Conservation (phyloP, 305 asterid genomes). For the Fraxinus xanthoxyloides region DNA sequence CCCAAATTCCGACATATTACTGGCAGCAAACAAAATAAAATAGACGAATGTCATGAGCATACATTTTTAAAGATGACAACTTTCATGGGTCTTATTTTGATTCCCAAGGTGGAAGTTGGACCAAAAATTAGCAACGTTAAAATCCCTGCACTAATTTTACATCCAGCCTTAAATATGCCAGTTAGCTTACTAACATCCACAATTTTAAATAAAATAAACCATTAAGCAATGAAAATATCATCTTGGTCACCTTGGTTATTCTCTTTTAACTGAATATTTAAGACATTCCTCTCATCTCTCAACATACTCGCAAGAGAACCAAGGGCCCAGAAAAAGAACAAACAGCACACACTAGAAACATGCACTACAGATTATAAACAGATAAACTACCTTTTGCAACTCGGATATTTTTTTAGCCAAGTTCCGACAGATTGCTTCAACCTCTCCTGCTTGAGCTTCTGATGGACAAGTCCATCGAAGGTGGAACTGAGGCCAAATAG, state of each 20-base stretch:
- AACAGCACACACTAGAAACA: not conserved
- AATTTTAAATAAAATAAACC: not conserved
- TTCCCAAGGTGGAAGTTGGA: not conserved
- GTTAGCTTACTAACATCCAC: not conserved
- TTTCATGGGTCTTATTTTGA: not conserved
- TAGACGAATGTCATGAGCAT: not conserved
- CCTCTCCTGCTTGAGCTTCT: conserved; percentile 89
- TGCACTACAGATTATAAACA: not conserved
- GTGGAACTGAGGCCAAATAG: conserved; percentile 98
- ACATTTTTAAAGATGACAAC: not conserved
- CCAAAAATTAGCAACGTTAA: not conserved
- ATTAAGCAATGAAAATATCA: not conserved
- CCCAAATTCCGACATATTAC: not conserved
- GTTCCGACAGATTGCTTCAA: conserved; percentile 79
- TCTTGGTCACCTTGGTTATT: not conserved
- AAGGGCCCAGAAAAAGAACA: not conserved
- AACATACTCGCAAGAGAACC: not conserved
- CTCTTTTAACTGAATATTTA: not conserved
- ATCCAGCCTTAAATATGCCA: not conserved
- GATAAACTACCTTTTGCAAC: conserved; percentile 59
- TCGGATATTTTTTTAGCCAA: conserved; percentile 59
- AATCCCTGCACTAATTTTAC: not conserved
- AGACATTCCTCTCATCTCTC: not conserved
- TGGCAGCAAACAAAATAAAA: not conserved
- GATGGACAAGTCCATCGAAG: conserved; percentile 97